These are phyloP conservation scores for Corylus avellana DNA, from an alignment of 306 rosid species.

Conservation along the genomic window DNA sequence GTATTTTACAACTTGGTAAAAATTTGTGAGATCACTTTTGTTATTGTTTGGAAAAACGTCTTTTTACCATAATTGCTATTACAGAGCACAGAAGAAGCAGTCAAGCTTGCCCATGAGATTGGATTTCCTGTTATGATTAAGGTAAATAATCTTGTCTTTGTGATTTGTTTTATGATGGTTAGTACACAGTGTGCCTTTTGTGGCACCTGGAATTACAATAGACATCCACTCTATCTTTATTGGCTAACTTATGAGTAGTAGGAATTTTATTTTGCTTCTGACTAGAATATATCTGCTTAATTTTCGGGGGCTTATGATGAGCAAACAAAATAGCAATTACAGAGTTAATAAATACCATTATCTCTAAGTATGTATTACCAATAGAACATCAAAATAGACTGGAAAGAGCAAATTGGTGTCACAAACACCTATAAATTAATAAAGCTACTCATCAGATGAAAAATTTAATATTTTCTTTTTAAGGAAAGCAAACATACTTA, in stretches of 20 bases:
- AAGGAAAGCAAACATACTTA: not conserved
- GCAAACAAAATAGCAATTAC: not conserved
- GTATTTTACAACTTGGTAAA: constrained; percentile 11
- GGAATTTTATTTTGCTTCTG: not conserved
- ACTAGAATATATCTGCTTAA: not conserved
- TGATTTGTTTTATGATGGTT: constrained; percentile 2
- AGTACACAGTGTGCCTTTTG: constrained; percentile 7
- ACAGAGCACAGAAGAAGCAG: constrained; percentile 92
- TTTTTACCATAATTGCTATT: constrained; percentile 15
- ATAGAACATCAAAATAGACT: not conserved
- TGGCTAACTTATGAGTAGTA: not conserved
- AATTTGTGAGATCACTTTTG: constrained; percentile 20
- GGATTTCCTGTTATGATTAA: constrained; percentile 98
- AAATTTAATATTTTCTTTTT: not conserved
- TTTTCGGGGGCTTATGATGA: not conserved
- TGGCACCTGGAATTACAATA: constrained; percentile 23
- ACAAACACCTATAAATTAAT: not conserved
- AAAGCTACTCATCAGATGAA: not conserved
- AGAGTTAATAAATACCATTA: not conserved
- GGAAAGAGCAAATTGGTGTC: not conserved
- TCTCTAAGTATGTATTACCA: not conserved
- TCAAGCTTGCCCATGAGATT: constrained; percentile 83
- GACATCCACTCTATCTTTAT: not conserved
- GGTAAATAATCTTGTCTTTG: constrained; percentile 44
- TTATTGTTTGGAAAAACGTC: constrained; percentile 12